Conservation (phyloP, 2,329 filamentous ascomycete genomes). For the Seiridium unicorne region DNA sequence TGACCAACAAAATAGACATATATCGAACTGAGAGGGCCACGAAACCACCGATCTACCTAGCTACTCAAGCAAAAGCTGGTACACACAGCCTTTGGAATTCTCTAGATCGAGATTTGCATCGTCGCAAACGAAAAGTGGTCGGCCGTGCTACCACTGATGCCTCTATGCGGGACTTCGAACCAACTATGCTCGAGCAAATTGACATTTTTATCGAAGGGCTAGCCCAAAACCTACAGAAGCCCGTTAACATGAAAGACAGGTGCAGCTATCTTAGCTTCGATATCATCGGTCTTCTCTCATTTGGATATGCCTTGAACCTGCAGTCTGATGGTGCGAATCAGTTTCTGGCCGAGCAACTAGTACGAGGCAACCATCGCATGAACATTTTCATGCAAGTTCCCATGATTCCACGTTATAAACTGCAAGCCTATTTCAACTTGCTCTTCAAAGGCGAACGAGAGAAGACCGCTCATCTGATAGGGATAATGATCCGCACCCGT, state of each 20-base stretch:
- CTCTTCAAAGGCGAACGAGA: background rate
- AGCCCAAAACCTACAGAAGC: background rate
- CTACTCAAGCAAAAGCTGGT: slow-evolving; percentile 11
- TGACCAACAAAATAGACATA: slow-evolving; percentile 12
- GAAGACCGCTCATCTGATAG: slow-evolving; percentile 9
- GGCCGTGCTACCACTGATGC: background rate
- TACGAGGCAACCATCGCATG: background rate
- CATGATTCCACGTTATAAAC: background rate
- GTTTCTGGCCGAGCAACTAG: background rate
- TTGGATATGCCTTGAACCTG: slow-evolving; percentile 16
- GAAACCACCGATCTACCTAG: slow-evolving; percentile 16
- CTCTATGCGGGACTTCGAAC: slow-evolving; percentile 6
- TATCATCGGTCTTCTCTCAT: slow-evolving; percentile 17
- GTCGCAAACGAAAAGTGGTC: slow-evolving; percentile 4
- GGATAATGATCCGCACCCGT: slow-evolving; percentile 17
- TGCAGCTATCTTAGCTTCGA: slow-evolving; percentile 14
- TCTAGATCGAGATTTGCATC: slow-evolving; percentile 1
- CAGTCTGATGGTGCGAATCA: slow-evolving; percentile 16
- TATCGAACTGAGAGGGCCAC: slow-evolving; percentile 16
- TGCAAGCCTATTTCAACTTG: background rate
- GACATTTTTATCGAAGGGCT: slow-evolving; percentile 8
- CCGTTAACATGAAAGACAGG: slow-evolving; percentile 15
- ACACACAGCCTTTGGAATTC: slow-evolving; percentile 9
- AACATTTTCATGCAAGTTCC: background rate
- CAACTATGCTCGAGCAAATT: slow-evolving; percentile 1